phyloP scores from a whole-genome alignment of 805 yeast species.

The Metschnikowia henanensis region DNA sequence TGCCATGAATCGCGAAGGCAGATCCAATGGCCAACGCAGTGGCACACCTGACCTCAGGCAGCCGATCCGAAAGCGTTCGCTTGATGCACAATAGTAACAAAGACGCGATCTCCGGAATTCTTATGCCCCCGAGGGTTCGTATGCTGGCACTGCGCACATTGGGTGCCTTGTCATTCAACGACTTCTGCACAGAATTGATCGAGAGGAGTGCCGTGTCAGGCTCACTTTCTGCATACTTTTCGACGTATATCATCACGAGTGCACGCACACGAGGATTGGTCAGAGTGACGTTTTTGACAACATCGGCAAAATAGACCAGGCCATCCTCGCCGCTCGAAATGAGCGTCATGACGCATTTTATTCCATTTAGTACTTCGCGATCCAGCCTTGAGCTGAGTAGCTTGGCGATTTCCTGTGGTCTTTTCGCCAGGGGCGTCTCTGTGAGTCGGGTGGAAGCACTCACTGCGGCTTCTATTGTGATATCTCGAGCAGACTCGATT shows the following conservation, averaged over 20 bases:
- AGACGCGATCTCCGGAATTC: conserved; percentile 78
- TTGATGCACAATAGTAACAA: conserved; percentile 73
- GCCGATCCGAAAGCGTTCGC: conserved; percentile 64
- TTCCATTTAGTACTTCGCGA: conserved; percentile 45
- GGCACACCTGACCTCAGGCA: conserved; percentile 77
- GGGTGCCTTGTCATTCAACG: conserved; percentile 69
- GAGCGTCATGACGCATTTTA: conserved; percentile 41
- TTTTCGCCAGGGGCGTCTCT: conserved; percentile 58
- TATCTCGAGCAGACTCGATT: conserved; percentile 75
- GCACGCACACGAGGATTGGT: conserved; percentile 61
- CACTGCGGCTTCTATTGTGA: conserved; percentile 81
- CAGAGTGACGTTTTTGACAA: conserved; percentile 83
- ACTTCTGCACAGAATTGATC: conserved; percentile 88
- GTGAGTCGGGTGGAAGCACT: conserved; percentile 68
- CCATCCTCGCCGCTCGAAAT: conserved; percentile 43
- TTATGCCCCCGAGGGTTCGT: conserved; percentile 78
- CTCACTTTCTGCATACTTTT: conserved; percentile 75
- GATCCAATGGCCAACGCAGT: conserved; percentile 76
- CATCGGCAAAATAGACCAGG: conserved; percentile 69
- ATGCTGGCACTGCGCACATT: conserved; percentile 70
- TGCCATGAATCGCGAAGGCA: conserved; percentile 37
- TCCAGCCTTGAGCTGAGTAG: conserved; percentile 69
- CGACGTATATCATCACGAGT: conserved; percentile 73
- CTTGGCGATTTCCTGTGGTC: conserved; percentile 65
- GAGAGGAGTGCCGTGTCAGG: conserved; percentile 90